Evolutionary conservation across 768 basidiomycete genomes (phyloP), one percentile per base, ranked within the genome.

Genomic region (Boletellus emodensis): DNA sequence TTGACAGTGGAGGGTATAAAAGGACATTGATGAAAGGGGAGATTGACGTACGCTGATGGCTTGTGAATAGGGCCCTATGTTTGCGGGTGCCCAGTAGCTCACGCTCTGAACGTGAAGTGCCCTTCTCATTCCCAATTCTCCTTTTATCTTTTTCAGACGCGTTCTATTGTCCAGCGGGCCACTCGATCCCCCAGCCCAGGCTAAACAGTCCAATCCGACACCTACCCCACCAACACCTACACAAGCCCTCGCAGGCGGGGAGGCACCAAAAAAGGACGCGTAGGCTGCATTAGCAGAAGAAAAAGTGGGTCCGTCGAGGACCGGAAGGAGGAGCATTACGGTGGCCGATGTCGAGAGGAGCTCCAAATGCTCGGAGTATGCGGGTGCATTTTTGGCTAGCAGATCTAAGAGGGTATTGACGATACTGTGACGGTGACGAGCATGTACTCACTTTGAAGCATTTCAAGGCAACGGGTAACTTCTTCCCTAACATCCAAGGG

Each of bases 41-140:
- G 38, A 55, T 44, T 38, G 46, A 71, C 83, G 59, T 46, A 94
- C 95, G 45, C 77, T 74, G 56, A 97, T 81, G 2, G 92, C 88
- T 70, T 99, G 96, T 4, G 93, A 96, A 68, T 99, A 99, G 4
- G 96, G 96, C 0, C 96, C 96, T 48, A 99, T 98, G 65, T 98
- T 99, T 10, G 96, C 96, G 12, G 96, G 94, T 24, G 94, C 96
- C 96, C 96, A 99, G 63, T 98, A 97, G 67, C 95, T 97, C 54
- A 97, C 62, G 9, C 94, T 80, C 68, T 98, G 96, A 2, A 99
- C 96, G 63, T 99, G 96, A 40, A 98, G 74, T 0, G 90, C 85
- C 48, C 81, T 81, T 39, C 94, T 73, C 6, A 61, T 42, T 17
- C 49, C 61, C 9, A 49, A 56, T 61, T 77, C 76, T 26, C 65